A percentile compares a stretch with the other conserved stretches of the same genome.
These are phyloP conservation scores for Yamadazyma diddensiae DNA, from an alignment of 1,139 yeast species.

Conservation along the genomic window DNA sequence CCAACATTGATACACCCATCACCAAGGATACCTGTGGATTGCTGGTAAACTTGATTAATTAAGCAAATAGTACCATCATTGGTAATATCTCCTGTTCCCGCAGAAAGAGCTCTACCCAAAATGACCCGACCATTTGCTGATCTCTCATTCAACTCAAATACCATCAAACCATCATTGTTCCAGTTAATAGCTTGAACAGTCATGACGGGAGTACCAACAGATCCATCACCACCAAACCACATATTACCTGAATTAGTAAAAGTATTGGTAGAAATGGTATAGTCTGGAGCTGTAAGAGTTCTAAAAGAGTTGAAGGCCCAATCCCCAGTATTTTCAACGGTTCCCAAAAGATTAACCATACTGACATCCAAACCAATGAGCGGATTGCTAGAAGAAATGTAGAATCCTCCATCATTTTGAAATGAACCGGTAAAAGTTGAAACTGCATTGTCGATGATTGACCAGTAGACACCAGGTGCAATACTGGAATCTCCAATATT, in stretches of 20 bases:
- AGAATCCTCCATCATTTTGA: slow-evolving; percentile 23
- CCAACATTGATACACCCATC: slow-evolving; percentile 29
- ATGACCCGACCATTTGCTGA: slow-evolving; percentile 14
- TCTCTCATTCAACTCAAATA: slow-evolving; percentile 22
- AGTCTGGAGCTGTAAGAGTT: slow-evolving; percentile 19
- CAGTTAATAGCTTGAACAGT: slow-evolving; percentile 21
- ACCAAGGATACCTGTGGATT: slow-evolving; percentile 24
- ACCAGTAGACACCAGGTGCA: slow-evolving; percentile 26
- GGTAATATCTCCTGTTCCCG: slow-evolving; percentile 15
- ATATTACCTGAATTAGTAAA: slow-evolving; percentile 29
- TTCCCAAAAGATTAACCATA: slow-evolving; percentile 10
- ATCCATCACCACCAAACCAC: slow-evolving; percentile 25
- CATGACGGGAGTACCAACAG: slow-evolving; percentile 18
- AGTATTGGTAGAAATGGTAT: slow-evolving; percentile 17
- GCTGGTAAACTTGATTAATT: slow-evolving; percentile 21
- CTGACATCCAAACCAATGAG: slow-evolving; percentile 13
- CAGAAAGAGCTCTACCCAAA: slow-evolving; percentile 17
- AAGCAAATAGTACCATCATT: slow-evolving; percentile 33
- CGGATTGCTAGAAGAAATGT: slow-evolving; percentile 13
- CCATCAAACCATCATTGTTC: slow-evolving; percentile 26
- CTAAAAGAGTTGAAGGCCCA: slow-evolving; percentile 21
- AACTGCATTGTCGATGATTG: slow-evolving; percentile 27
- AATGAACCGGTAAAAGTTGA: slow-evolving; percentile 23
- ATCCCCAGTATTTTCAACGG: slow-evolving; percentile 22
- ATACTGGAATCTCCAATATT: slow-evolving; percentile 8